A percentile compares a stretch with the other conserved stretches of the same genome.
These are phyloP conservation scores for Ophiocordyceps australis DNA, from an alignment of 2,329 filamentous ascomycete genomes.

Conservation along the genomic window DNA sequence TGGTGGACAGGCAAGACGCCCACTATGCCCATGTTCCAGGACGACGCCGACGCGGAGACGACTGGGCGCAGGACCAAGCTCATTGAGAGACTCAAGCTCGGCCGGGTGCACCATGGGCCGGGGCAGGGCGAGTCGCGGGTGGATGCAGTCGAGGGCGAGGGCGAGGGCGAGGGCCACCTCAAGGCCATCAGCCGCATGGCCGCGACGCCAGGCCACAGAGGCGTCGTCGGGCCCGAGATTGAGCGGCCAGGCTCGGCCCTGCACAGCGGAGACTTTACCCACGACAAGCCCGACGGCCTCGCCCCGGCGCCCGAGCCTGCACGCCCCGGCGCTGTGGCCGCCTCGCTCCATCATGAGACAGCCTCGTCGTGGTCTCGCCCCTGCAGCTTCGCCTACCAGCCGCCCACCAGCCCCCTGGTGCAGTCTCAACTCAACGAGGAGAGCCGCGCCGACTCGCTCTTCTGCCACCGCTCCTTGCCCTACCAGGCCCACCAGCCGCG, in stretches of 20 bases:
- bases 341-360: conserved; percentile 28
- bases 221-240: conserved; percentile 44
- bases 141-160: too few relatives aligned
- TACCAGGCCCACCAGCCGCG: conserved; percentile 56
- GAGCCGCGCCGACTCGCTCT: conserved; percentile 56
- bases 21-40: conserved; percentile 40
- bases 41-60: conserved; percentile 11
- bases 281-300: conserved; percentile 4
- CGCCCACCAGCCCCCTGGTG: conserved; percentile 82
- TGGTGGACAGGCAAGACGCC: too few relatives aligned
- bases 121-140: too few relatives aligned
- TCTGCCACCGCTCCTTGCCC: conserved; percentile 28
- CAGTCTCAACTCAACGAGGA: conserved; percentile 78
- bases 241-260: conserved; percentile 66
- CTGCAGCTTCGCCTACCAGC: conserved; percentile 66
- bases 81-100: conserved; percentile 69
- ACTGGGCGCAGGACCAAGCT: conserved; percentile 54
- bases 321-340: conserved; percentile 27
- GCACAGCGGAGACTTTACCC: conserved; percentile 49
- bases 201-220: conserved; percentile 16
- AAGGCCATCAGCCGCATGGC: conserved; percentile 22
- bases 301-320: conserved; percentile 18
- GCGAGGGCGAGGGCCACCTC: too few relatives aligned
- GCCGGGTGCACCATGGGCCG: too few relatives aligned
- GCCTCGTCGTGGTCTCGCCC: conserved; percentile 56